phyloP scores from a whole-genome alignment of 805 yeast genomes.

The Starmerella stigmatis region DNA sequence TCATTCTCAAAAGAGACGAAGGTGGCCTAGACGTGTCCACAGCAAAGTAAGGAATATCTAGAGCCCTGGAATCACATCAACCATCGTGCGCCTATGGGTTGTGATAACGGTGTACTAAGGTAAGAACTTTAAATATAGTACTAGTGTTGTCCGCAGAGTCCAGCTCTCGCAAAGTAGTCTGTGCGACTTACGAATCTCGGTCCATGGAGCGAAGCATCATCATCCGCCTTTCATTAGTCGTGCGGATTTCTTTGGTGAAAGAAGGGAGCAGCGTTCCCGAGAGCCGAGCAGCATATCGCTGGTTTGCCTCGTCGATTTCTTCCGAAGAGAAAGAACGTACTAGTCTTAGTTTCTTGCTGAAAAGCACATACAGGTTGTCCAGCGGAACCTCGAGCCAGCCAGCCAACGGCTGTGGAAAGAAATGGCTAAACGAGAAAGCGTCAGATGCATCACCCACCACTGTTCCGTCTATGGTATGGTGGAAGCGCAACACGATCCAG shows the following conservation, averaged over 20 bases:
- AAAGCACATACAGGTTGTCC: constrained; percentile 33
- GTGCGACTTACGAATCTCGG: background rate
- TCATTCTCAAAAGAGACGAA: constrained; percentile 17
- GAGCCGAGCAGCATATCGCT: constrained; percentile 22
- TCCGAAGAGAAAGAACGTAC: constrained; percentile 18
- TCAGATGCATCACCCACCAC: constrained; percentile 81
- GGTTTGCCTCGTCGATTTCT: constrained; percentile 24
- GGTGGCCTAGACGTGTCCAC: no score
- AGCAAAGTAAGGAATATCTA: background rate
- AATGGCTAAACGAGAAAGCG: constrained; percentile 69
- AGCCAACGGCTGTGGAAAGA: constrained; percentile 62
- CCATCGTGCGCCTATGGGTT: no score
- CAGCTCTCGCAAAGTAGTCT: no score
- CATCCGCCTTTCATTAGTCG: constrained; percentile 23
- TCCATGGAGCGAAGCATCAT: constrained; percentile 23
- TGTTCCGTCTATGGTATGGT: constrained; percentile 43
- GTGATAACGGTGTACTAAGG: no score
- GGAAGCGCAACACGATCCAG: constrained; percentile 72
- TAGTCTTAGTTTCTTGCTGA: constrained; percentile 18
- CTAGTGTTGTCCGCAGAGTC: no score
- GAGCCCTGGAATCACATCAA: no score
- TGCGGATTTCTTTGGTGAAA: constrained; percentile 14
- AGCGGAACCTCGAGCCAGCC: constrained; percentile 45
- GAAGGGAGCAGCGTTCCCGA: constrained; percentile 22
- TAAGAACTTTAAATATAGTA: no score